Conservation (phyloP, 2,329 filamentous ascomycete genomes). For the Tolypocladium tundrense region DNA sequence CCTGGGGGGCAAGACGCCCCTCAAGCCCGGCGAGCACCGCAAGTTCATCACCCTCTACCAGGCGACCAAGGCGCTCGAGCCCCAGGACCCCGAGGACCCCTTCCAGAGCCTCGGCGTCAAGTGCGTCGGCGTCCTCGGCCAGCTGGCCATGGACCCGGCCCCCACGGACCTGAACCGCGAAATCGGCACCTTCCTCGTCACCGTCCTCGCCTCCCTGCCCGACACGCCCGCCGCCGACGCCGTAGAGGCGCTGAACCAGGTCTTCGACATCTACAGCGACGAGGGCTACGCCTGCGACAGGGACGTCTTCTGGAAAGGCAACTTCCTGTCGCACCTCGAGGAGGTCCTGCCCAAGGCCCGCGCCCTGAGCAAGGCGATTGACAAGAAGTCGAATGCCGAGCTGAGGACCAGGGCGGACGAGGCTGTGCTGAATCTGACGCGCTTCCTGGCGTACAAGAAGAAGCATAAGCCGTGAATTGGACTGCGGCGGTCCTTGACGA, state of each 20-base stretch:
- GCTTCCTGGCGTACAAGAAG: conserved; percentile 57
- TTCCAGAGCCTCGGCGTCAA: conserved; percentile 56
- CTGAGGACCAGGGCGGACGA: conserved; percentile 51
- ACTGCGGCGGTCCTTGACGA: neutral
- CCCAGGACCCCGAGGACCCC: conserved; percentile 32
- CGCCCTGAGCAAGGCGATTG: conserved; percentile 47
- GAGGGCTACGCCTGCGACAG: conserved; percentile 47
- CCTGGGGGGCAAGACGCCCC: conserved; percentile 36
- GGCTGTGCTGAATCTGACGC: conserved; percentile 45
- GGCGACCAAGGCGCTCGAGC: conserved; percentile 33
- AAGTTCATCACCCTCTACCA: conserved; percentile 58
- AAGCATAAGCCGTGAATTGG: conserved; percentile 33
- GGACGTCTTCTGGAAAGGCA: conserved; percentile 54
- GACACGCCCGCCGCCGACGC: conserved; percentile 45
- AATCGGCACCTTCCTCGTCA: conserved; percentile 53
- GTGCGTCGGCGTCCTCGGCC: conserved; percentile 56
- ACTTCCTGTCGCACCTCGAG: conserved; percentile 49
- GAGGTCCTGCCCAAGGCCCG: conserved; percentile 42
- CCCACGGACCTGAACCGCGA: conserved; percentile 47
- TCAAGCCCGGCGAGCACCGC: conserved; percentile 43
- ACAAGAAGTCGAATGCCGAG: conserved; percentile 48
- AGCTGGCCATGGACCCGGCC: conserved; percentile 47
- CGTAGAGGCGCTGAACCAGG: conserved; percentile 54
- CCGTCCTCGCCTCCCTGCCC: conserved; percentile 39
- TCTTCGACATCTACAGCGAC: conserved; percentile 59